Evolutionary conservation across 73 alveolate species (phyloP).

Genomic region (Uronychia binucleata): DNA sequence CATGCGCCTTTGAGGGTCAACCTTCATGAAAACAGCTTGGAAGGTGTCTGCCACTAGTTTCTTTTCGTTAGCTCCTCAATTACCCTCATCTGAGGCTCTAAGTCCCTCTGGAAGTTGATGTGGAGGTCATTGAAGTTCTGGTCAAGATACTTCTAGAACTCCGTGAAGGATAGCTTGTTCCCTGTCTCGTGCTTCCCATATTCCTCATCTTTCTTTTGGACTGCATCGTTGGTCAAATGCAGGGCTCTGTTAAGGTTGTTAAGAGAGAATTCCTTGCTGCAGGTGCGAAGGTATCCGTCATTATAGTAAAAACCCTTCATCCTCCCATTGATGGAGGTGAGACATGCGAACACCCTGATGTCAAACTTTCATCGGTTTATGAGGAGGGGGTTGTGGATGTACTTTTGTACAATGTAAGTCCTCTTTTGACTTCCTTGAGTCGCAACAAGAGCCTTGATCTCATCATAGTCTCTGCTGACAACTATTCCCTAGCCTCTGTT

Average conservation of each 20-base stretch:
- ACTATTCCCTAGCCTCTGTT: constrained; percentile 65
- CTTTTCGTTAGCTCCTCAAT: not conserved
- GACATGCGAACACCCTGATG: constrained; percentile 86
- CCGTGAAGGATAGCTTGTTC: constrained; percentile 83
- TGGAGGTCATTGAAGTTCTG: constrained; percentile 35
- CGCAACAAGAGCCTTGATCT: constrained; percentile 30
- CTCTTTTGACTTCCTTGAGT: constrained; percentile 5
- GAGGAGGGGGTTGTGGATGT: constrained; percentile 94
- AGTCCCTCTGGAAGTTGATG: constrained; percentile 72
- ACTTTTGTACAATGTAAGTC: constrained; percentile 90
- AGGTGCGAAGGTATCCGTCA: constrained; percentile 87
- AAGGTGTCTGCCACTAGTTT: constrained; percentile 84
- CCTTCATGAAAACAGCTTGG: constrained; percentile 70
- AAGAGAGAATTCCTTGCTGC: constrained; percentile 72
- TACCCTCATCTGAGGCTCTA: constrained; percentile 75
- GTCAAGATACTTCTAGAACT: constrained; percentile 89
- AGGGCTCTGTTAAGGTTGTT: constrained; percentile 66
- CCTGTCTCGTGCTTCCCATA: constrained; percentile 97
- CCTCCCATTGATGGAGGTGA: constrained; percentile 59
- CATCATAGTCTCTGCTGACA: constrained; percentile 35
- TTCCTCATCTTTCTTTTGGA: constrained; percentile 88
- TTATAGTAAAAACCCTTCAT: constrained; percentile 67
- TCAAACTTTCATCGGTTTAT: constrained; percentile 95
- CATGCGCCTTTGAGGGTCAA: constrained; percentile 78
- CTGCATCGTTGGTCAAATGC: constrained; percentile 98